Conservation (phyloP, 805 yeast species). For the Wickerhamiella kurtzmanii region DNA sequence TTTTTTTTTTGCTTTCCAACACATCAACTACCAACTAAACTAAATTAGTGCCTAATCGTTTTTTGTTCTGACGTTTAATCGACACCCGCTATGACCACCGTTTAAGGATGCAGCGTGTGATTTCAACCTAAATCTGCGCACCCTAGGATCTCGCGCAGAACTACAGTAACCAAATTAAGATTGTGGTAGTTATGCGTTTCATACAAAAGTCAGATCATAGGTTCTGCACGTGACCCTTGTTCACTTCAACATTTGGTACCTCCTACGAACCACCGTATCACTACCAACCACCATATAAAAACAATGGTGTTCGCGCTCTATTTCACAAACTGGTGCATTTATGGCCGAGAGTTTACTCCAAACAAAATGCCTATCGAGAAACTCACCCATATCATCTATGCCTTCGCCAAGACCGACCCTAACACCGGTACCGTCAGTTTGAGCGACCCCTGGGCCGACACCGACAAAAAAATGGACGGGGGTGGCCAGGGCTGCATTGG, state of each 20-base stretch:
- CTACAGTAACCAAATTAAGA: too few species aligned
- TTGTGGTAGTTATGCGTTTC: too few species aligned
- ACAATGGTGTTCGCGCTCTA: constrained; percentile 13
- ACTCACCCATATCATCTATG: constrained; percentile 61
- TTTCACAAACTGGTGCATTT: constrained; percentile 47
- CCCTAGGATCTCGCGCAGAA: too few species aligned
- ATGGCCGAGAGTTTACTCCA: constrained; percentile 45
- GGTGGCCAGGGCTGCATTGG: constrained; percentile 36
- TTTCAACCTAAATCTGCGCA: too few species aligned
- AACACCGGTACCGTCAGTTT: constrained; percentile 40
- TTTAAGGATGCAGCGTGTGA: too few species aligned
- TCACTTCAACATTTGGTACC: neutral
- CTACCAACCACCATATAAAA: neutral
- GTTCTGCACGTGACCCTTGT: too few species aligned
- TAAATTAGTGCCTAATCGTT: too few species aligned
- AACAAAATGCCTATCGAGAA: constrained; percentile 42
- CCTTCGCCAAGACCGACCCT: constrained; percentile 52
- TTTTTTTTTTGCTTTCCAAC: too few species aligned
- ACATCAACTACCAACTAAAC: too few species aligned
- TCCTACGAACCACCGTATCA: neutral
- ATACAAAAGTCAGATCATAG: too few species aligned
- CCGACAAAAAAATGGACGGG: constrained; percentile 22
- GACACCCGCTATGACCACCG: too few species aligned
- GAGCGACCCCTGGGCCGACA: constrained; percentile 57
- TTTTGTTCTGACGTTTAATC: too few species aligned